A percentile compares a stretch with the other conserved stretches of the same genome.
These are phyloP conservation scores for Grosmannia clavigera DNA, from an alignment of 2,329 filamentous ascomycete species.

Conservation along the genomic window DNA sequence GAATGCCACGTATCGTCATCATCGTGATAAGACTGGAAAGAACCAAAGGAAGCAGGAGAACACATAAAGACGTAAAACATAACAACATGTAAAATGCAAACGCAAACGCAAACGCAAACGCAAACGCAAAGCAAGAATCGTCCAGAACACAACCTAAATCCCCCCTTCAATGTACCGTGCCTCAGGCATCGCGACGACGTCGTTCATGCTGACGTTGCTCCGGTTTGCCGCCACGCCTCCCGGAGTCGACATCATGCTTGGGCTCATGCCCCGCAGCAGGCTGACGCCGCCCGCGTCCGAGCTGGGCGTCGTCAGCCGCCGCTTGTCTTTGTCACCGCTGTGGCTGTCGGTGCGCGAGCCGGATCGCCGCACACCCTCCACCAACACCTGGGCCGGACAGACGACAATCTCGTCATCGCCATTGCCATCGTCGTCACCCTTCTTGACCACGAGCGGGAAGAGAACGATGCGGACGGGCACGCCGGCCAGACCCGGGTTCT, in stretches of 20 bases:
- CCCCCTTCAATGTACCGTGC: constrained; percentile 22
- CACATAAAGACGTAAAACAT: background rate
- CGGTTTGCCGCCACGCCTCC: constrained; percentile 22
- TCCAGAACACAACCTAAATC: constrained; percentile 12
- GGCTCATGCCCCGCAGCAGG: constrained; percentile 16
- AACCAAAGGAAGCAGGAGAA: background rate
- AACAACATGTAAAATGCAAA: background rate
- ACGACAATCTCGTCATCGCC: constrained; percentile 94
- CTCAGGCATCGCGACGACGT: constrained; percentile 12
- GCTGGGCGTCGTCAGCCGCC: constrained; percentile 30
- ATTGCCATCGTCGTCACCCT: constrained; percentile 74
- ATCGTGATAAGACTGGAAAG: background rate
- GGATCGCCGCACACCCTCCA: constrained; percentile 33
- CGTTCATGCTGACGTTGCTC: constrained; percentile 24
- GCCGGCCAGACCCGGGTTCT: constrained; percentile 40
- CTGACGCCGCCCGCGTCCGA: constrained; percentile 39
- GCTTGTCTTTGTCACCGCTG: background rate
- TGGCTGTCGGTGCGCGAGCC: constrained; percentile 5
- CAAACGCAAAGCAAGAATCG: background rate
- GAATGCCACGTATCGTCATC: background rate
- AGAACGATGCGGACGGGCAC: constrained; percentile 83
- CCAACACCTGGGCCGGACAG: constrained; percentile 84
- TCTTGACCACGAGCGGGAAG: constrained; percentile 93
- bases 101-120: background rate
- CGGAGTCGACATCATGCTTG: constrained; percentile 18